Percentiles rank a stretch among this genome's conserved stretches.
Conservation (phyloP, 352 stramenopile genomes). For the Stramenopiles sp. region DNA sequence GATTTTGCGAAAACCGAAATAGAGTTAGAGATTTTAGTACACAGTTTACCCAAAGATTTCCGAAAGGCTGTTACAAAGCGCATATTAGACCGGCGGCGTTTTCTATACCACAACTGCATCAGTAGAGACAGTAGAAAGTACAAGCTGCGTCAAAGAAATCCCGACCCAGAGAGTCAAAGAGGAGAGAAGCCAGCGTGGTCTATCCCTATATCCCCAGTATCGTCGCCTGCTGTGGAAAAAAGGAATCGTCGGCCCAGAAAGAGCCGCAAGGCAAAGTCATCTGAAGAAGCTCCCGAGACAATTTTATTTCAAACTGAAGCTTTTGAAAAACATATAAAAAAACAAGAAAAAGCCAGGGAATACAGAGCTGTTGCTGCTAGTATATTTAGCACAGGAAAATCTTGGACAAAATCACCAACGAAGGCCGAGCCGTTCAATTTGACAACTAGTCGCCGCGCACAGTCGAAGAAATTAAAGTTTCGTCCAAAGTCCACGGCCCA, state of each 20-base stretch:
- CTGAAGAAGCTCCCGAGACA: not conserved
- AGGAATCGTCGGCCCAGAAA: not conserved
- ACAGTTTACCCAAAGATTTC: not conserved
- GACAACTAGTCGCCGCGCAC: not conserved
- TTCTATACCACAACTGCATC: not conserved
- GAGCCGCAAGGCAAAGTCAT: not conserved
- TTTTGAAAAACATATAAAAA: not conserved
- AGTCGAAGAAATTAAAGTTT: not conserved
- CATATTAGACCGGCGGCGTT: not conserved
- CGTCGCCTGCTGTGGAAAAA: not conserved
- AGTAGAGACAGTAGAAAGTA: not conserved
- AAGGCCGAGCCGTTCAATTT: not conserved
- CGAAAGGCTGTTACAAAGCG: not conserved
- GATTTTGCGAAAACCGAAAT: not conserved
- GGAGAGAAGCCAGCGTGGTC: not conserved
- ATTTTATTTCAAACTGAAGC: not conserved
- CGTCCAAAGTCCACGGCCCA: no score
- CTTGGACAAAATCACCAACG: not conserved
- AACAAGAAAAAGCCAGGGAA: not conserved
- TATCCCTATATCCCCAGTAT: not conserved
- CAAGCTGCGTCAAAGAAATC: not conserved
- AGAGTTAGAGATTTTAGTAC: not conserved
- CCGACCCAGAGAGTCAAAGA: no score
- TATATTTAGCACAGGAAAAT: not conserved
- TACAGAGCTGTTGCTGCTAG: not conserved